A percentile compares a stretch with the other conserved stretches of the same genome.
These are phyloP conservation scores for Blastobotrys mokoenaii DNA, from an alignment of 805 yeast species.

Conservation along the genomic window DNA sequence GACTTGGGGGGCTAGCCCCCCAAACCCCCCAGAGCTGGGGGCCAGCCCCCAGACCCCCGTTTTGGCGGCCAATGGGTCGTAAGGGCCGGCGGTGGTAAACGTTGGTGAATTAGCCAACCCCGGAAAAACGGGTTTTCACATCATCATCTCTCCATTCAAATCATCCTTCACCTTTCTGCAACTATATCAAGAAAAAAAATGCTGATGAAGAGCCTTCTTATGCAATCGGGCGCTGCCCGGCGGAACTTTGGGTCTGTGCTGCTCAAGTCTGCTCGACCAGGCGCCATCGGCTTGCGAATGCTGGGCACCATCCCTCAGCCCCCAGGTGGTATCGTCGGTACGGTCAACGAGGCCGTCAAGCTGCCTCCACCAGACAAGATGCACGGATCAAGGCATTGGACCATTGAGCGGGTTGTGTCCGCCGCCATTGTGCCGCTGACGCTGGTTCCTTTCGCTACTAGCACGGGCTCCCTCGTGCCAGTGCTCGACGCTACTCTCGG, in stretches of 20 bases:
- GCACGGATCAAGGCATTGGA: constrained; percentile 92
- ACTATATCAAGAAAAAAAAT: too few relatives aligned
- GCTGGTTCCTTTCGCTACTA: constrained; percentile 60
- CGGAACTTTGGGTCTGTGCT: background rate
- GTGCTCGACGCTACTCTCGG: constrained; percentile 65
- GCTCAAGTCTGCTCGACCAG: constrained; percentile 1
- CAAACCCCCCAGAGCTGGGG: too few relatives aligned
- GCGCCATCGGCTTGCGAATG: background rate
- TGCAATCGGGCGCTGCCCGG: too few relatives aligned
- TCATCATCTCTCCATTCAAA: too few relatives aligned
- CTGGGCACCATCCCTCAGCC: constrained; percentile 53
- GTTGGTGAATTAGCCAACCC: too few relatives aligned
- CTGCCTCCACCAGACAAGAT: constrained; percentile 53
- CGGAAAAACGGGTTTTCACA: too few relatives aligned
- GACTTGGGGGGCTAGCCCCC: too few relatives aligned
- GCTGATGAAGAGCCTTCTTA: too few relatives aligned
- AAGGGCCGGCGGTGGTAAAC: too few relatives aligned
- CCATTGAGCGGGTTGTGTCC: constrained; percentile 70
- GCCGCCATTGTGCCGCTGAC: constrained; percentile 69
- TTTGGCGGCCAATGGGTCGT: too few relatives aligned
- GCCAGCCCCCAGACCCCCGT: too few relatives aligned
- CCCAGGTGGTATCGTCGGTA: constrained; percentile 86
- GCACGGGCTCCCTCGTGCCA: constrained; percentile 54
- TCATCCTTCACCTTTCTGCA: too few relatives aligned
- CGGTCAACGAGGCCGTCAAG: constrained; percentile 80